Evolutionary conservation across 208 protist species (phyloP).

Genomic region (Acanthamoeba culbertsoni): DNA sequence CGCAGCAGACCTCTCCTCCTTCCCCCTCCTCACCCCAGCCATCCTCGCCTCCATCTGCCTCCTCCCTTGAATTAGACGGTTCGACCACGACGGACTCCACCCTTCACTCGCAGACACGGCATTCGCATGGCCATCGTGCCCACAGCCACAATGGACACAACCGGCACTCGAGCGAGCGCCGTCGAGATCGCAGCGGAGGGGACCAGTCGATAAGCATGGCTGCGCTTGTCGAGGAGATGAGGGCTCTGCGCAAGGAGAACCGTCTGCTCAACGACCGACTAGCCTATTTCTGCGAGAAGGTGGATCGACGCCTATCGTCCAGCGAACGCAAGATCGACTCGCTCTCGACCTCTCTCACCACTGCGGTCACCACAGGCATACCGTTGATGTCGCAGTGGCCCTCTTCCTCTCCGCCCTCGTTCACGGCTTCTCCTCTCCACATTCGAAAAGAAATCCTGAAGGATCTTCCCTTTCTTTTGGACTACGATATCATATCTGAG

Average conservation of each 20-base stretch:
- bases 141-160: background rate
- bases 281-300: constrained; percentile 1
- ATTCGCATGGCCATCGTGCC: no score
- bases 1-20: background rate
- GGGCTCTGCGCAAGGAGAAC: background rate
- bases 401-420: background rate
- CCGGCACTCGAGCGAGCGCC: background rate
- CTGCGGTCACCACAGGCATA: background rate
- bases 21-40: background rate
- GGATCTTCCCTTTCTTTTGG: background rate
- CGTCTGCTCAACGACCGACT: background rate
- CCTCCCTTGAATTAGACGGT: background rate
- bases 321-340: background rate
- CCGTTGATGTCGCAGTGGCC: background rate
- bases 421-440: background rate
- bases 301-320: background rate
- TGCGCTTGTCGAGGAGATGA: background rate
- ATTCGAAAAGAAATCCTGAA: background rate
- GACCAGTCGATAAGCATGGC: background rate
- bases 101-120: no score
- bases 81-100: no score
- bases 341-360: background rate
- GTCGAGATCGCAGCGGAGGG: background rate
- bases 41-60: background rate
- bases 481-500: background rate